These are phyloP conservation scores for Cladosporium sp. DNA, from an alignment of 2,329 filamentous ascomycete genomes.

Conservation along the genomic window DNA sequence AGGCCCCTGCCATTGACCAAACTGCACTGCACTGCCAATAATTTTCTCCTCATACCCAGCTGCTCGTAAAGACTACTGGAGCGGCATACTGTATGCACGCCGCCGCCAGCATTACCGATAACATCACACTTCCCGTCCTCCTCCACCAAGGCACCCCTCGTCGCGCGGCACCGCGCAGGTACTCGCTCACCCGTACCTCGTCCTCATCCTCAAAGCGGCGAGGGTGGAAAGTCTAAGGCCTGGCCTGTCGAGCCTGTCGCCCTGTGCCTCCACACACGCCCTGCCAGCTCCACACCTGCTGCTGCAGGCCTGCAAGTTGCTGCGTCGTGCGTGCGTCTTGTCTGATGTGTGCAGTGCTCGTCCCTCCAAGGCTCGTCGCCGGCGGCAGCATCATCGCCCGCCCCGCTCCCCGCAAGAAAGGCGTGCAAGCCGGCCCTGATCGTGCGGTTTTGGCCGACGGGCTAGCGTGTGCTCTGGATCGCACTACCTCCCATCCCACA, in stretches of 20 bases:
- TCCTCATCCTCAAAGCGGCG: background rate
- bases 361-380: background rate
- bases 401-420: conserved; percentile 5
- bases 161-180: background rate
- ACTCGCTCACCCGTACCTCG: background rate
- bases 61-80: background rate
- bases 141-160: background rate
- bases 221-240: background rate
- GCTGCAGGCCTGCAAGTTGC: background rate
- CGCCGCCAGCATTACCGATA: background rate
- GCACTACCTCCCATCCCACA: conserved; percentile 6
- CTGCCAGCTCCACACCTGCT: conserved; percentile 1
- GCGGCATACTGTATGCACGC: conserved; percentile 1
- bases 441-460: conserved; percentile 9
- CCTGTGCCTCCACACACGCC: background rate
- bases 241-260: too few relatives aligned
- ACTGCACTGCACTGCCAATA: background rate
- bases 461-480: conserved; percentile 7
- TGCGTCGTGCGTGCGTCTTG: background rate
- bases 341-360: too few relatives aligned
- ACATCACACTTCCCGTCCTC: background rate
- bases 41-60: background rate
- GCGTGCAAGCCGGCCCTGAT: background rate
- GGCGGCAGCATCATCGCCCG: background rate
- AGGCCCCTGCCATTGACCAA: background rate